Conservation (phyloP, 1,139 yeast species). For the Saccharomyces hybrid region DNA sequence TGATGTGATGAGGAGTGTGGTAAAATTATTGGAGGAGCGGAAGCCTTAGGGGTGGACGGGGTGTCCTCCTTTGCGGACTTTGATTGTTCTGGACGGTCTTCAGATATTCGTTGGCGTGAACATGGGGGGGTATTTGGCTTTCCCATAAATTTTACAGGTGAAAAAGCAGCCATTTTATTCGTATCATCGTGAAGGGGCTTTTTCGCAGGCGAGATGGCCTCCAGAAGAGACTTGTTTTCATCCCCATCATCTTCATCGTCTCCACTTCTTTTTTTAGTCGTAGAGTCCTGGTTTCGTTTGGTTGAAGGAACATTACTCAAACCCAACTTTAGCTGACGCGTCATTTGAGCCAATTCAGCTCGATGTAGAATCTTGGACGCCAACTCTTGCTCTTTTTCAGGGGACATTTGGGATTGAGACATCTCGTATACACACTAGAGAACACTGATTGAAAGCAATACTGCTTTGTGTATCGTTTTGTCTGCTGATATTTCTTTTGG, state of each 20-base stretch:
- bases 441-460: not conserved
- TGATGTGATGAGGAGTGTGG: not conserved
- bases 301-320: conserved; percentile 25
- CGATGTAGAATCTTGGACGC: conserved; percentile 29
- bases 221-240: conserved; percentile 9
- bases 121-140: not conserved
- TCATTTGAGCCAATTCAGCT: conserved; percentile 33
- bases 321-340: conserved; percentile 30
- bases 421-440: not conserved
- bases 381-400: conserved; percentile 29
- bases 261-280: conserved; percentile 4
- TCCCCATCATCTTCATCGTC: conserved; percentile 5
- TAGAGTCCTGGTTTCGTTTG: conserved; percentile 5
- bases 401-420: conserved; percentile 8
- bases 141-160: conserved; percentile 1
- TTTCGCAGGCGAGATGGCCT: conserved; percentile 10
- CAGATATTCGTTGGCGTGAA: conserved; percentile 9
- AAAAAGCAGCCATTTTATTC: conserved; percentile 1
- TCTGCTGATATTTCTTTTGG: not conserved
- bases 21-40: not conserved
- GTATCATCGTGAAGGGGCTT: conserved; percentile 5
- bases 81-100: not conserved
- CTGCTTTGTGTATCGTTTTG: not conserved
- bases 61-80: not conserved
- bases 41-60: conserved; percentile 5